Percentiles rank a stretch among this genome's conserved stretches.
Conservation (phyloP, 1,284 basidiomycete species). For the Cryptococcus sp. region DNA sequence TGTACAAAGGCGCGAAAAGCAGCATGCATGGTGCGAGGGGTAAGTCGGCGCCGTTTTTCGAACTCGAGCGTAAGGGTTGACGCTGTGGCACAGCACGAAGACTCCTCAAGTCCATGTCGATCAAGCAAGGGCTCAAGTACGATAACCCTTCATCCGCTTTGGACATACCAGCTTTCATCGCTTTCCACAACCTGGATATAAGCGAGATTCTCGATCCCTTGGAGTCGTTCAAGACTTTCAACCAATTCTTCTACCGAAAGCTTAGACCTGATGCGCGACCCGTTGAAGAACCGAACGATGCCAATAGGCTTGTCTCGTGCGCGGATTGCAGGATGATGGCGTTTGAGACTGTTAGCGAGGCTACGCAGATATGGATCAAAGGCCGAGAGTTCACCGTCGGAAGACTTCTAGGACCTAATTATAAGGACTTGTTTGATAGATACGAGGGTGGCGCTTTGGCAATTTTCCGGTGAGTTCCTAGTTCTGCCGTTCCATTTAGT, state of each 20-base stretch:
- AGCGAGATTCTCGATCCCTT: constrained; percentile 81
- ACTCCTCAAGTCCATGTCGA: constrained; percentile 81
- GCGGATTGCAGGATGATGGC: constrained; percentile 95
- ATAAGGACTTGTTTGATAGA: constrained; percentile 65
- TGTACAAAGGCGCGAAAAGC: constrained; percentile 90
- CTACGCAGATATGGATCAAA: constrained; percentile 94
- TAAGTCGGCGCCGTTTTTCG: constrained; percentile 42
- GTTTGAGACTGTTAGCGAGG: constrained; percentile 80
- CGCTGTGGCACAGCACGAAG: constrained; percentile 60
- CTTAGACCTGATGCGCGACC: constrained; percentile 81
- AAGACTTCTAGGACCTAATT: constrained; percentile 75
- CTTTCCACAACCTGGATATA: constrained; percentile 82
- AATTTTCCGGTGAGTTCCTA: constrained; percentile 66
- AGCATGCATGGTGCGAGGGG: constrained; percentile 89
- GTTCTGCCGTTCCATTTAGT: background rate
- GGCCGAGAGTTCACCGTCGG: constrained; percentile 86
- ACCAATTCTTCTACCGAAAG: constrained; percentile 84
- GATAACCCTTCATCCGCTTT: constrained; percentile 78
- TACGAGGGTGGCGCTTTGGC: constrained; percentile 70
- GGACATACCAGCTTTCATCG: constrained; percentile 85
- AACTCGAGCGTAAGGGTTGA: background rate
- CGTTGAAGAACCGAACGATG: constrained; percentile 70
- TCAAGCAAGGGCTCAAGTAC: constrained; percentile 95
- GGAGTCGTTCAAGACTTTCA: constrained; percentile 85
- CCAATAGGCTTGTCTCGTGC: constrained; percentile 74